Base-by-base conservation (phyloP, 371 early-diverging fungal genomes). In the Mucor racemosus region DNA sequence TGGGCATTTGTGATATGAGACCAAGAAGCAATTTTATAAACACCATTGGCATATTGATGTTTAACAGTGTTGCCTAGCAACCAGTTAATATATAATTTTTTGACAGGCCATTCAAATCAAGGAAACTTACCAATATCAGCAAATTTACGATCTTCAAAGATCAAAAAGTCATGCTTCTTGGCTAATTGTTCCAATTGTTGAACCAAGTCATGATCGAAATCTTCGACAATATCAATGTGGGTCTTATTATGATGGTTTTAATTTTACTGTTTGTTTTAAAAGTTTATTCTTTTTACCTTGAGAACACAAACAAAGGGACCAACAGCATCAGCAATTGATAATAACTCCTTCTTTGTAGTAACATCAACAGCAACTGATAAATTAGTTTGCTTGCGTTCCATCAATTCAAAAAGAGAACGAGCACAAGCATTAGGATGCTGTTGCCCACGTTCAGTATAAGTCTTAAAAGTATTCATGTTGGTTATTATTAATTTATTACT, bases 91-190 rank as follows among this genome's bases (percentile, higher is more conserved):
- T 58, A 42, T 39, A 11, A 19, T 35, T 48, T 7, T 14, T 42
- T 54, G 14, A 38, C 58, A 38, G n/a, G 10, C 36, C 10, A n/a
- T 4, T 50, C 14, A 38, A 11, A 38, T 34, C 53, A 63, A 17
- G 11, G 38, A 61, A 17, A 53, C 54, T 74, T 77, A 79, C 89
- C 94, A 67, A 93, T 92, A 73, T 96, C 97, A 58, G 97, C 97
- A 81, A 97, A 98, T 82, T 97, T 97, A 74, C 98, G 91, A 83
- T 98, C 99, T 78, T 98, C 98, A 75, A 98, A 98, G 66, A 98
- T 94, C 80, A 97, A 71, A 77, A 97, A 98, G 71, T 93, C 88
- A 78, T 98, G 97, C 76, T 93, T 90, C 61, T 84, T 82, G 13
- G 95, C 87, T 65, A 98, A 84, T 0, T 71, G 84, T 40, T 78